A percentile compares a stretch with the other conserved stretches of the same genome.
Evolutionary conservation across 73 alveolate genomes (phyloP).

Genomic region (Tetrahymena borealis): DNA sequence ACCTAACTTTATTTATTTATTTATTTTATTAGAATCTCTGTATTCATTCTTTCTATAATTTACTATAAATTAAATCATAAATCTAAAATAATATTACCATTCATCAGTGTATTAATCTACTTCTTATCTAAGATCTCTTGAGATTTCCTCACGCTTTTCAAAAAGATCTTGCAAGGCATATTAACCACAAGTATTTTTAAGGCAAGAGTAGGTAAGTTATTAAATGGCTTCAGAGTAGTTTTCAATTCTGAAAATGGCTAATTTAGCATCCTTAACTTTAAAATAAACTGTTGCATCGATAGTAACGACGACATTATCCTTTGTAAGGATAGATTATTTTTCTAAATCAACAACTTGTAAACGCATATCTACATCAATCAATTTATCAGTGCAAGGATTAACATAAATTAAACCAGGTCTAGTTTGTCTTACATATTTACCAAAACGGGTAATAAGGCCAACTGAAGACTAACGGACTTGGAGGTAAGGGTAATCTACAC

Average conservation of each 20-base stretch:
- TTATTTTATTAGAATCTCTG: too few species aligned
- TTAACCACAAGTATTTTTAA: conserved; percentile 29
- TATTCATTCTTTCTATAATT: too few species aligned
- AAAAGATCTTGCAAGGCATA: conserved; percentile 24
- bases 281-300: conserved; percentile 45
- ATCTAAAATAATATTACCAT: too few species aligned
- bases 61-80: too few species aligned
- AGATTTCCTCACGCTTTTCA: conserved; percentile 38
- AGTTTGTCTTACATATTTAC: conserved; percentile 29
- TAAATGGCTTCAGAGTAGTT: conserved; percentile 27
- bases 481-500: conserved; percentile 37
- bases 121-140: conserved; percentile 13
- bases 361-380: conserved; percentile 12
- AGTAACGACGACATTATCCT: conserved; percentile 39
- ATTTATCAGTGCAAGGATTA: conserved; percentile 41
- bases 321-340: conserved; percentile 25
- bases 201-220: conserved; percentile 30
- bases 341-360: conserved; percentile 31
- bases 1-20: too few species aligned
- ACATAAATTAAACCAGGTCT: conserved; percentile 43
- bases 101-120: conserved; percentile 39
- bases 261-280: conserved; percentile 32
- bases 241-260: conserved; percentile 41
- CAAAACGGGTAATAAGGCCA: conserved; percentile 38
- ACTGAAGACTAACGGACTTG: conserved; percentile 29